Conservation (phyloP, 2,329 filamentous ascomycete genomes). For the Pezicula neosporulosa region DNA sequence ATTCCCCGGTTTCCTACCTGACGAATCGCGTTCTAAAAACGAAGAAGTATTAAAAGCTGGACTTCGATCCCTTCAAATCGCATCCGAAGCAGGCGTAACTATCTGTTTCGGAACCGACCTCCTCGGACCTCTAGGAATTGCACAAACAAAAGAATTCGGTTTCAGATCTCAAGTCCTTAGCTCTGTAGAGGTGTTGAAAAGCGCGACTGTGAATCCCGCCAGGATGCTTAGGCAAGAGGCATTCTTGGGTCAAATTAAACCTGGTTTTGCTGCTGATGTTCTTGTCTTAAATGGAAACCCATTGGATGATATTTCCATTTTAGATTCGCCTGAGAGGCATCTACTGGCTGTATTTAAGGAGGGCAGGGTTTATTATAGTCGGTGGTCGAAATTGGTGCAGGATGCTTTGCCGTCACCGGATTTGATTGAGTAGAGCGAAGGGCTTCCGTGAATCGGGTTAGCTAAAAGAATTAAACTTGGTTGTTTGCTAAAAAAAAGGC, state of each 20-base stretch:
- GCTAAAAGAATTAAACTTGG: too few species aligned
- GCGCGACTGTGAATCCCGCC: conserved; percentile 50
- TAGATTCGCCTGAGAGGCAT: conserved; percentile 42
- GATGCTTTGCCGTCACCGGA: neutral
- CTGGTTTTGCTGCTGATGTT: conserved; percentile 49
- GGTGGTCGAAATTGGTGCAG: conserved; percentile 10
- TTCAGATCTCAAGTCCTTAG: conserved; percentile 40
- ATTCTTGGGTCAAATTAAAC: conserved; percentile 45
- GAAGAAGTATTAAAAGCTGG: conserved; percentile 43
- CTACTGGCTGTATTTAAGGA: conserved; percentile 52
- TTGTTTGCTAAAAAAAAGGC: too few species aligned
- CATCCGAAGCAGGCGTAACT: conserved; percentile 46
- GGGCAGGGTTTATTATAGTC: conserved; percentile 37
- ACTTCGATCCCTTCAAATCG: conserved; percentile 42
- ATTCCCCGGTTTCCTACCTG: conserved; percentile 40
- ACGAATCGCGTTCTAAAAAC: conserved; percentile 46
- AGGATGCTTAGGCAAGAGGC: conserved; percentile 42
- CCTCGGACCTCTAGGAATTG: conserved; percentile 43
- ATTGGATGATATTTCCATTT: conserved; percentile 48
- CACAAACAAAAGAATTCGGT: conserved; percentile 47
- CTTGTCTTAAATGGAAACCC: conserved; percentile 50
- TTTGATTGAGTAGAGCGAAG: neutral
- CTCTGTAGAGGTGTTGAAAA: conserved; percentile 41
- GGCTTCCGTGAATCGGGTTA: too few species aligned
- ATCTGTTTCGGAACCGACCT: conserved; percentile 55